phyloP scores from a whole-genome alignment of 2,329 filamentous ascomycete species.

The Talaromyces atroroseus region DNA sequence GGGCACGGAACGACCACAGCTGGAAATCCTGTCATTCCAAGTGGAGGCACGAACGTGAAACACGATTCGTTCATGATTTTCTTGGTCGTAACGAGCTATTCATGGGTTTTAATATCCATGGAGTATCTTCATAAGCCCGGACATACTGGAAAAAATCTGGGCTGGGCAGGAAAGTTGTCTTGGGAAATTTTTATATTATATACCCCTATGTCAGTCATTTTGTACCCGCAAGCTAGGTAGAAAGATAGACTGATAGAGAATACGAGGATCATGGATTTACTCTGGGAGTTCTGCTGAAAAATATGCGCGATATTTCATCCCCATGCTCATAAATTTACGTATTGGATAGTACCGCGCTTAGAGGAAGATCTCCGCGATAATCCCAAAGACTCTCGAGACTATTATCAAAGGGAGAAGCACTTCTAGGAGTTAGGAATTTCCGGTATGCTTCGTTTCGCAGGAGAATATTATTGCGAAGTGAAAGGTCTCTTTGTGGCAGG shows the following conservation, averaged over 20 bases:
- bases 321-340: background rate
- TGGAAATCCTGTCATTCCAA: background rate
- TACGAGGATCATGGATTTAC: background rate
- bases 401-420: background rate
- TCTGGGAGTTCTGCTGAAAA: background rate
- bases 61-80: background rate
- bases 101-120: too few relatives aligned
- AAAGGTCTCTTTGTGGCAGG: background rate
- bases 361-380: background rate
- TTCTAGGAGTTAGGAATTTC: background rate
- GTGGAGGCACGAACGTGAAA: background rate
- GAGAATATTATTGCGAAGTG: background rate
- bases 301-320: background rate
- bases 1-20: background rate
- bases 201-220: too few relatives aligned
- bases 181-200: too few relatives aligned
- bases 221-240: too few relatives aligned
- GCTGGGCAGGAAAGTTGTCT: too few relatives aligned
- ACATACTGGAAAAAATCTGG: background rate
- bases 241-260: background rate
- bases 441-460: background rate
- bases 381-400: background rate
- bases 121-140: background rate
- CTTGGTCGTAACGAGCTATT: background rate
- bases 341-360: background rate